These are phyloP conservation scores for Helianthus tuberosus DNA, from an alignment of 129 eudicot species.

Conservation along the genomic window DNA sequence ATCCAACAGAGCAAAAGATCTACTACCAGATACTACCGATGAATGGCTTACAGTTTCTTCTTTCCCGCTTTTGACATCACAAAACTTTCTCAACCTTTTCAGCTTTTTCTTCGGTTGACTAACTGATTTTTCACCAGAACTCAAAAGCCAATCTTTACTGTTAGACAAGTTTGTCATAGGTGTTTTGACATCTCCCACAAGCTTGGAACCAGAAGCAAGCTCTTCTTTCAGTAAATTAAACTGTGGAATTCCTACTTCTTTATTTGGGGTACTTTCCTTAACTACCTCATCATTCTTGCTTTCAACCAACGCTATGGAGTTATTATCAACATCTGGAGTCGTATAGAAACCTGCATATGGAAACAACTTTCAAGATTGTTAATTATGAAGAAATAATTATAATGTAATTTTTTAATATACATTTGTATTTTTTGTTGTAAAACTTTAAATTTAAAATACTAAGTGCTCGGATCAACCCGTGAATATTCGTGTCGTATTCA, in stretches of 20 bases:
- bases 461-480: too few relatives aligned
- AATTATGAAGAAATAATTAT: background rate
- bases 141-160: conserved; percentile 67
- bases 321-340: conserved; percentile 33
- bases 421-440: too few relatives aligned
- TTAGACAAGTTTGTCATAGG: conserved; percentile 49
- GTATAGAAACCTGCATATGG: conserved; percentile 38
- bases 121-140: conserved; percentile 55
- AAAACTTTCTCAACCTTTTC: conserved; percentile 70
- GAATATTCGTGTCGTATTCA: too few relatives aligned
- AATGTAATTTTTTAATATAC: background rate
- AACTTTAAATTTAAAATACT: too few relatives aligned
- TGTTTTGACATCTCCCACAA: conserved; percentile 42
- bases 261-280: conserved; percentile 17
- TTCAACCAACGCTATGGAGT: conserved; percentile 23
- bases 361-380: background rate
- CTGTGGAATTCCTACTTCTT: conserved; percentile 35
- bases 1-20: conserved; percentile 24
- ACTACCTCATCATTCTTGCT: conserved; percentile 28
- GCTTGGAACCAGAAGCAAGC: conserved; percentile 26
- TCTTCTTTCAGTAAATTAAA: conserved; percentile 14
- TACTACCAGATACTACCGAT: conserved; percentile 24
- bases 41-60: conserved; percentile 25
- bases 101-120: conserved; percentile 49
- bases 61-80: conserved; percentile 40